Evolutionary conservation across 768 basidiomycete genomes (phyloP), one percentile per base, ranked within the genome.

Genomic region (Macrolepiota dolichaula): DNA sequence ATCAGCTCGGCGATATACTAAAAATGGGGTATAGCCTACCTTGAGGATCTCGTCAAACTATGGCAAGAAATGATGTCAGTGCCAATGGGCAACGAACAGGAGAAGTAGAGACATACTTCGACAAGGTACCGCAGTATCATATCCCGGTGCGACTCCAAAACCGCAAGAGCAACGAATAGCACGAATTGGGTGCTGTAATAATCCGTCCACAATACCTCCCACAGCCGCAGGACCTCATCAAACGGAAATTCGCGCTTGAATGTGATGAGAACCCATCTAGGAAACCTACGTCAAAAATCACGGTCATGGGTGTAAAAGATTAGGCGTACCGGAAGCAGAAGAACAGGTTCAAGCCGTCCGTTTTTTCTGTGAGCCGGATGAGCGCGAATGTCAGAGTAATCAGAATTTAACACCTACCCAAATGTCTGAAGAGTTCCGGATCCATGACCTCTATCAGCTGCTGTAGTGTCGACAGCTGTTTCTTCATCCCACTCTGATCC

Each of bases 171-270:
- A 10, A 98, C 82, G 69, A 99, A 98, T 3, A 98, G 83, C n/a
- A 94, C 84, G 66, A 98, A 97, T 19, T 86, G 77, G 32, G 84
- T 85, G 73, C 89, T 92, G 74, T 95, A 95, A 71, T 92, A 92
- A 67, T 96, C 87, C 10, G 93, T 92, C 92, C 92, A 95, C 19
- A 94, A 76, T 17, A 93, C 89, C 72, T 99, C 97, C 97, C 97
- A 99, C 9, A 98, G 75, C 5, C 85, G 81, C 47, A 96, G 78
- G 40, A 98, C 91, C 55, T 97, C 92, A 35, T 92, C 85, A 73
- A 98, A 98, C 3, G 89, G 77, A 72, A 98, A 98, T 74, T 99
- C 97, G 61, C 97, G 90, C 76, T 99, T 98, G 82, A 97, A 98
- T 0, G 89, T 78, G 64, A 98, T 97, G 49, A 95, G 80, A 13